Evolutionary conservation across 805 yeast genomes (phyloP).

Genomic region (Wickerhamiella allomyrinae): DNA sequence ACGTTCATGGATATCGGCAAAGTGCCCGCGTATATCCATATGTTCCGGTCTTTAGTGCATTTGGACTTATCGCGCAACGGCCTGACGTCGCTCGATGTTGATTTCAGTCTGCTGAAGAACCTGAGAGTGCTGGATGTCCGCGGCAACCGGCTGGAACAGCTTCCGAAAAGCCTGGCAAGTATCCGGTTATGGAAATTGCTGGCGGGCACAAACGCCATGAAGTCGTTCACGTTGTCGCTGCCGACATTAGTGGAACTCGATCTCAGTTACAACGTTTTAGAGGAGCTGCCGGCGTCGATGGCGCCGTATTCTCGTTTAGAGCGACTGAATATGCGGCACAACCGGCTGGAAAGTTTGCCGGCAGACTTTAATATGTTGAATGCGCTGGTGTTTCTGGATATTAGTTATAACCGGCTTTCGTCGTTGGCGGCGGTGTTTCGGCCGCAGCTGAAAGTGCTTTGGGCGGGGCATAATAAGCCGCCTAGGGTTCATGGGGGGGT

Average conservation of each 20-base stretch:
- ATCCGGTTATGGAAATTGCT: slow-evolving; percentile 7
- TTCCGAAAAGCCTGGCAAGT: slow-evolving; percentile 29
- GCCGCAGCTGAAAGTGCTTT: slow-evolving; percentile 16
- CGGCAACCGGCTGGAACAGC: slow-evolving; percentile 48
- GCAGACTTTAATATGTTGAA: slow-evolving; percentile 41
- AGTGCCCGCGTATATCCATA: background rate
- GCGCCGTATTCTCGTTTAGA: slow-evolving; percentile 42
- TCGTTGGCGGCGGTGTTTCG: slow-evolving; percentile 20
- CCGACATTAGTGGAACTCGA: slow-evolving; percentile 43
- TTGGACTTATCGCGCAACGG: slow-evolving; percentile 70
- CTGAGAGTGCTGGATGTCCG: slow-evolving; percentile 56
- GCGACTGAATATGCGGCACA: slow-evolving; percentile 71
- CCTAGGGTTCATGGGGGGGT: no score
- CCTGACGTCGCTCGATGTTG: slow-evolving; percentile 33
- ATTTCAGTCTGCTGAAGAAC: slow-evolving; percentile 35
- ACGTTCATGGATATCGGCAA: background rate
- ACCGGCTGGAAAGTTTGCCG: slow-evolving; percentile 51
- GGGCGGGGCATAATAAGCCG: slow-evolving; percentile 17
- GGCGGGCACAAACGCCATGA: slow-evolving; percentile 23
- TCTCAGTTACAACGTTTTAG: slow-evolving; percentile 61
- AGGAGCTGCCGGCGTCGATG: slow-evolving; percentile 41
- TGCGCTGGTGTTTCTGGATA: slow-evolving; percentile 56
- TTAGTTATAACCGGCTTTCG: slow-evolving; percentile 38
- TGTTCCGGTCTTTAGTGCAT: slow-evolving; percentile 38
- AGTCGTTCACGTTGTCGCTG: slow-evolving; percentile 41